Conservation (phyloP, 1,139 yeast species). For the Candida freyschussii region DNA sequence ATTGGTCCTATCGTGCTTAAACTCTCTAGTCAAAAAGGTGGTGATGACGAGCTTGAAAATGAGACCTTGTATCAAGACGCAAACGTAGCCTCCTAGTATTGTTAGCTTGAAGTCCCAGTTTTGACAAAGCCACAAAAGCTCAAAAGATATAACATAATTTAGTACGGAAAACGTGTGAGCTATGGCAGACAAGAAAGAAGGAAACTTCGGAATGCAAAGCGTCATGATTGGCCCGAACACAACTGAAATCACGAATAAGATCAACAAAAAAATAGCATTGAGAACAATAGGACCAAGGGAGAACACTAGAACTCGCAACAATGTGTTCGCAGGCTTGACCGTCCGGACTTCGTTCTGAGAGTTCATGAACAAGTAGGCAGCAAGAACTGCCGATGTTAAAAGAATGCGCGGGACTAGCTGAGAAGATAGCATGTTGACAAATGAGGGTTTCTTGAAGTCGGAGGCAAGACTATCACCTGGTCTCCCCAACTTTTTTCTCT, state of each 20-base stretch:
- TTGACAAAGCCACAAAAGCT: constrained; percentile 47
- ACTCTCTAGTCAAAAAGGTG: constrained; percentile 44
- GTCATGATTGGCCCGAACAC: constrained; percentile 43
- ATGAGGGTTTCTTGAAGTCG: constrained; percentile 66
- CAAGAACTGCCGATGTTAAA: constrained; percentile 54
- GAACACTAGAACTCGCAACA: constrained; percentile 41
- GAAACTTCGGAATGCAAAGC: constrained; percentile 34
- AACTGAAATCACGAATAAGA: constrained; percentile 39
- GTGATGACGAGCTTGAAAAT: constrained; percentile 38
- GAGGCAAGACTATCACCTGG: constrained; percentile 63
- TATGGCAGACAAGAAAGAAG: constrained; percentile 40
- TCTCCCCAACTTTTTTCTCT: constrained; percentile 58
- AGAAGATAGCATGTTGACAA: constrained; percentile 55
- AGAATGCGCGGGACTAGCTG: constrained; percentile 53
- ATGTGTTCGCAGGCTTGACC: constrained; percentile 44
- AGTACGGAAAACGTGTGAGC: constrained; percentile 42
- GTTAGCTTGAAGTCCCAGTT: constrained; percentile 48
- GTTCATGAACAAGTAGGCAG: constrained; percentile 62
- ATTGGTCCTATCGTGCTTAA: constrained; percentile 45
- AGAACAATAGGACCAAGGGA: constrained; percentile 45
- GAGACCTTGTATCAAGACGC: constrained; percentile 40
- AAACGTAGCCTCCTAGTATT: constrained; percentile 42
- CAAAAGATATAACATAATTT: constrained; percentile 42
- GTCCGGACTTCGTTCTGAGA: constrained; percentile 63
- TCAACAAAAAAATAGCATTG: constrained; percentile 37